Conservation (phyloP, 2,329 filamentous ascomycete genomes). For the Trichoderma pleuroti region DNA sequence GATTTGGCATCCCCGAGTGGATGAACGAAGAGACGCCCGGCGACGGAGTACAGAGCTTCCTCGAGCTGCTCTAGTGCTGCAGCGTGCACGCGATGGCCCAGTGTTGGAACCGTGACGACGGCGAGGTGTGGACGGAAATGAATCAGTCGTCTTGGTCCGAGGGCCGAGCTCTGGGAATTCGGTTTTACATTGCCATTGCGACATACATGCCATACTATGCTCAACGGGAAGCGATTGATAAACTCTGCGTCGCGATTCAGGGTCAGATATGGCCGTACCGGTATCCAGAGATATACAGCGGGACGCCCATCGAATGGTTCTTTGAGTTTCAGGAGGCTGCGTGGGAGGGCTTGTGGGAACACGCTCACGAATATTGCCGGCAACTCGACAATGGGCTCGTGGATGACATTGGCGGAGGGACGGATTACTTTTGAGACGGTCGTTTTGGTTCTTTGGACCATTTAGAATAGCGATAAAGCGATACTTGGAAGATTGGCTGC, state of each 20-base stretch:
- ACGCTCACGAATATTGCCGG: not conserved
- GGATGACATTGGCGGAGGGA: not conserved
- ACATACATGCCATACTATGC: not conserved
- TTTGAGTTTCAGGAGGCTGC: constrained; percentile 6
- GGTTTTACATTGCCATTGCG: constrained; percentile 5
- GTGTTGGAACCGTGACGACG: constrained; percentile 1
- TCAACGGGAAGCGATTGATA: not conserved
- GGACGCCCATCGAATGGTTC: not conserved
- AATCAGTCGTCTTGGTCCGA: not conserved
- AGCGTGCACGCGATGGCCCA: constrained; percentile 6
- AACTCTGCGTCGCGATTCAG: not conserved
- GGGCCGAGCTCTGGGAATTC: not conserved
- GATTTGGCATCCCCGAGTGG: not conserved
- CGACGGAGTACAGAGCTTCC: constrained; percentile 11
- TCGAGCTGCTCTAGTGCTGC: constrained; percentile 15
- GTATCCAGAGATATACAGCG: not conserved
- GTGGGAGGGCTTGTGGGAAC: constrained; percentile 10
- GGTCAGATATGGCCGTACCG: not conserved
- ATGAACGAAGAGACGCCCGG: not conserved
- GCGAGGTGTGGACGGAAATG: constrained; percentile 5
- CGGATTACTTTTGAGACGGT: not conserved
- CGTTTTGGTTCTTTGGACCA: not conserved
- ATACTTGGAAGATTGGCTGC: not conserved
- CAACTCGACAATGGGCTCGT: not conserved
- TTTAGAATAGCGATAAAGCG: constrained; percentile 11